Base-by-base conservation (phyloP, 495 filamentous ascomycete species). In the Aspergillus taichungensis region DNA sequence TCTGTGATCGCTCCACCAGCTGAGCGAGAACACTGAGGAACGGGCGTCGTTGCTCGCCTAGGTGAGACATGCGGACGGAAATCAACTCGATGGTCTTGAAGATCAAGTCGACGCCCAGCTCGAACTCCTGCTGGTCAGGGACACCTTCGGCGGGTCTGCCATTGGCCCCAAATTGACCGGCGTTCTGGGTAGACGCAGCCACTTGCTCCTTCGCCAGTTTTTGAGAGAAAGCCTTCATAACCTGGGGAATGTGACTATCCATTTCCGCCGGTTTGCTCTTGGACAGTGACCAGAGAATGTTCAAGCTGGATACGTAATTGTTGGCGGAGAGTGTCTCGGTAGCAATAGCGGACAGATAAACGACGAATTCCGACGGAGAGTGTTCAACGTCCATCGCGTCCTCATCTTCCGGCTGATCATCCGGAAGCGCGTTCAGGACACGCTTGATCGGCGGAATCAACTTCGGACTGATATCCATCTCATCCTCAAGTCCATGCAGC, bases 181-280 rank as follows among this genome's bases (percentile, higher is more conserved):
- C 64, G 12, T 73, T 63, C 6, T 73, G 71, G 8, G 75, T 73
- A 41, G 82, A 83, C 40, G 83, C 82, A 27, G 87, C 83, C 49
- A 97, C 82, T 63, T 98, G 91, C 38, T 99, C 92, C 56, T 92
- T 85, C 3, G 88, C 88, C 31, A 97, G 75, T 57, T 96, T 96
- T n/a, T 78, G 72, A 43, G 91, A 88, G 52, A 99, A 78, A 0
- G 88, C 85, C 57, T 94, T 95, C 85, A 97, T 94, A 40, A 97
- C 76, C 18, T 82, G 76, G 8, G 78, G 75, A 45, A 96, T 87
- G 55, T 97, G 91, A 38, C 83, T 72, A 55, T 97, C 94, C 46
- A 99, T 86, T 47, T 89, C 82, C 9, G 80, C 77, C 6, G 91
- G 85, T 53, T 81, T 87, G 37, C 82, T 80, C 54, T 84, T 77